A percentile compares a stretch with the other conserved stretches of the same genome.
Conservation (phyloP, 2,329 filamentous ascomycete species). For the Neofusicoccum umdonicola region DNA sequence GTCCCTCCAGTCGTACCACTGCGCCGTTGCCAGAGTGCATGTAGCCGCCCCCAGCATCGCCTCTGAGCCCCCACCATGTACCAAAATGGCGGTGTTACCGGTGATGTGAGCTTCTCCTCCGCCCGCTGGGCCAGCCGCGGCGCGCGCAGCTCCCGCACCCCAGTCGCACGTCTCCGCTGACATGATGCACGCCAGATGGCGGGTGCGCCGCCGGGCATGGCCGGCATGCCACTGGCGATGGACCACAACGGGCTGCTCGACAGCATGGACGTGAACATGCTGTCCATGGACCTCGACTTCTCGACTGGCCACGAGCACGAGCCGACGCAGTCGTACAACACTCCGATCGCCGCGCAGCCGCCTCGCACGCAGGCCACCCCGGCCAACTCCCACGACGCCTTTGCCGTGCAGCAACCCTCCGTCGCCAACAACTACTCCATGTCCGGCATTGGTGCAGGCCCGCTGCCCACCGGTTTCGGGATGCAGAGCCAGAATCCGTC, state of each 20-base stretch:
- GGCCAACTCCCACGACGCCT: constrained; percentile 27
- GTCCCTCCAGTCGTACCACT: constrained; percentile 12
- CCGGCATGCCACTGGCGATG: constrained; percentile 26
- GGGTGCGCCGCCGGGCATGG: constrained; percentile 23
- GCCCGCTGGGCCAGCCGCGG: background rate
- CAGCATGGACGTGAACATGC: constrained; percentile 45
- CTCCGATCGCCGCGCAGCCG: constrained; percentile 28
- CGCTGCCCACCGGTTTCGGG: constrained; percentile 56
- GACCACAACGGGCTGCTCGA: constrained; percentile 39
- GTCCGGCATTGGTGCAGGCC: constrained; percentile 52
- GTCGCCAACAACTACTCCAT: constrained; percentile 23
- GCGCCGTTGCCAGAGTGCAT: constrained; percentile 17
- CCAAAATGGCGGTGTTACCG: constrained; percentile 28
- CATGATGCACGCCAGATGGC: constrained; percentile 17
- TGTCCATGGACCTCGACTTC: constrained; percentile 49
- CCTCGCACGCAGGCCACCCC: constrained; percentile 26
- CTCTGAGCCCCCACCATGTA: constrained; percentile 28
- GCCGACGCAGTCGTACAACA: constrained; percentile 26
- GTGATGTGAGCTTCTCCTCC: constrained; percentile 13
- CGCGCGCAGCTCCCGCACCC: constrained; percentile 7
- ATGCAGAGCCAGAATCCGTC: constrained; percentile 41
- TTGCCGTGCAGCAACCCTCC: constrained; percentile 23
- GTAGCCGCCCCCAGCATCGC: constrained; percentile 19
- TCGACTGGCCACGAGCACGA: constrained; percentile 29
- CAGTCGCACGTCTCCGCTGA: constrained; percentile 16